Conservation (phyloP, 768 basidiomycete genomes). For the Xerocomellus intermedius region DNA sequence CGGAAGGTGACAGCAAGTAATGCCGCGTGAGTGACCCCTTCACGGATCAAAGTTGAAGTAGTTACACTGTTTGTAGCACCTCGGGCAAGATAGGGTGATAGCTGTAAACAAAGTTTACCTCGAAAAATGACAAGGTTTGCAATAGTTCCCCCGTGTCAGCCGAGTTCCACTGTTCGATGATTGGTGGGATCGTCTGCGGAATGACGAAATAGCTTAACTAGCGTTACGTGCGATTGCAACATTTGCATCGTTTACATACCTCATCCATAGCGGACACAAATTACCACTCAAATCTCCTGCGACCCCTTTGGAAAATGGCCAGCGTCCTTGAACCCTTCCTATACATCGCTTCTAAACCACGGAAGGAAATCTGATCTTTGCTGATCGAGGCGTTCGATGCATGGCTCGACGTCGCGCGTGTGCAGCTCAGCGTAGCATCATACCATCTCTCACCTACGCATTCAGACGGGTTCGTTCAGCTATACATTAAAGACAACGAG, state of each 20-base stretch:
- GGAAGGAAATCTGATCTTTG: constrained; percentile 87
- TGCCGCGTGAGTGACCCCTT: too few species aligned
- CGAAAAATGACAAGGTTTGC: too few species aligned
- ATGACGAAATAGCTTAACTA: not conserved
- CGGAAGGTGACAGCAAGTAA: not conserved
- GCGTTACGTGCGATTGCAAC: not conserved
- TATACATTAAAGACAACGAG: constrained; percentile 79
- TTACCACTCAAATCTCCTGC: constrained; percentile 17
- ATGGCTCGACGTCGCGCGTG: constrained; percentile 82
- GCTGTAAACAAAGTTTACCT: too few species aligned
- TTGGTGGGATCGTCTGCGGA: too few species aligned
- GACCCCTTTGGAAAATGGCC: constrained; percentile 25
- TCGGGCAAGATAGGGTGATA: too few species aligned
- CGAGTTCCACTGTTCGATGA: too few species aligned
- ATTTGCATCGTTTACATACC: too few species aligned
- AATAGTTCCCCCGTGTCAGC: too few species aligned
- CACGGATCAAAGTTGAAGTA: too few species aligned
- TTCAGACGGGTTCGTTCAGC: constrained; percentile 77
- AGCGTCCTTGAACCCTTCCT: constrained; percentile 50
- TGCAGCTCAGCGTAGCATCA: constrained; percentile 70
- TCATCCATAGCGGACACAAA: constrained; percentile 9
- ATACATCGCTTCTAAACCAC: constrained; percentile 80
- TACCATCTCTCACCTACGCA: constrained; percentile 74
- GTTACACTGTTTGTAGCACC: too few species aligned
- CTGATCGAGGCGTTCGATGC: constrained; percentile 91